Evolutionary conservation across 352 stramenopile species (phyloP).

Genomic region (Thalassiosira hispida): DNA sequence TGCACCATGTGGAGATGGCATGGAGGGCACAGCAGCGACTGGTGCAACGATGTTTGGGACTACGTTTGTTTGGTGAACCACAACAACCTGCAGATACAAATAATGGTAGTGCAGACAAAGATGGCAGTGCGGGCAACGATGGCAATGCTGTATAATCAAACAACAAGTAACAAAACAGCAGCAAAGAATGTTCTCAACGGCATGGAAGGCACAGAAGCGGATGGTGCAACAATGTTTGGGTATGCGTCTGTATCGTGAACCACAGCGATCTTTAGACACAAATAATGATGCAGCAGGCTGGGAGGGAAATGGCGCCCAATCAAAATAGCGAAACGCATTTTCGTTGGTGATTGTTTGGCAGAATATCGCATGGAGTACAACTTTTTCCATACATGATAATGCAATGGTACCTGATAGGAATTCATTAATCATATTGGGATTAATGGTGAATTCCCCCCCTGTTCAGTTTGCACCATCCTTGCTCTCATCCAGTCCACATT

Average conservation of each 20-base stretch:
- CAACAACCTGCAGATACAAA: neutral
- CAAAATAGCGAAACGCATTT: too few relatives aligned
- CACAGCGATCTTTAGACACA: too few relatives aligned
- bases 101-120: neutral
- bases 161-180: conserved; percentile 5
- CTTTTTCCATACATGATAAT: too few relatives aligned
- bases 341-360: too few relatives aligned
- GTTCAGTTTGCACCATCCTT: conserved; percentile 79
- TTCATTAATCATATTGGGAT: neutral
- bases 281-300: too few relatives aligned
- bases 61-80: conserved; percentile 5
- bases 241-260: too few relatives aligned
- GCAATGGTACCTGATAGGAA: too few relatives aligned
- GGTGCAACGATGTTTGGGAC: conserved; percentile 24
- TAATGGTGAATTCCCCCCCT: neutral
- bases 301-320: too few relatives aligned
- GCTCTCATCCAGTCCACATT: conserved; percentile 61
- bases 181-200: too few relatives aligned
- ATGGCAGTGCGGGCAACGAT: neutral
- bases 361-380: too few relatives aligned
- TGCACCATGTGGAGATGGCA: conserved; percentile 28
- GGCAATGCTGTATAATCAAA: neutral
- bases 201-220: too few relatives aligned
- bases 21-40: conserved; percentile 35
- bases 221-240: too few relatives aligned